Evolutionary conservation across 352 stramenopile genomes (phyloP), one percentile per base, ranked within the genome.

Genomic region (Phytopythium cucurbitacearum): DNA sequence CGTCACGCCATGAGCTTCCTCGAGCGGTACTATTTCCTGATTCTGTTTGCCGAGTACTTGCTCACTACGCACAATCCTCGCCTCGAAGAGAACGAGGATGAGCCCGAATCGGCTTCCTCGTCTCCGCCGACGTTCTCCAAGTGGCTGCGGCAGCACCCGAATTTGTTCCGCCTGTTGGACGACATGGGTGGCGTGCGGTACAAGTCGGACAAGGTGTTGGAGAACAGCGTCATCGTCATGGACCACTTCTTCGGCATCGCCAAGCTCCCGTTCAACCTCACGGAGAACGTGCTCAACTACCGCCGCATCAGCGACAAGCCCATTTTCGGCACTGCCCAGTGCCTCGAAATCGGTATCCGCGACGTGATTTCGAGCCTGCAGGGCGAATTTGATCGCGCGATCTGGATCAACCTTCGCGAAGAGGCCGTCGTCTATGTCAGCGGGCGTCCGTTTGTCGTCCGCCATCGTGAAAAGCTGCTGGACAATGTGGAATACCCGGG

Each of bases 391-490:
- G 80, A 85, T 38, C 79, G 76, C 28, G 81, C 77, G 7, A 91
- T 95, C 21, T 97, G 87, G 87, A 92, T 95, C 60, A 97, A 97
- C 46, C 61, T 97, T 46, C 82, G 89, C 4, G 87, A 96, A 63
- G 89, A 96, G 67, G 86, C 86, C n/a, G 75, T 97, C 9, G 76
- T 96, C n/a, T 97, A 95, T 61, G 88, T 96, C 11, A 76, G 65
- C 40, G 87, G 85, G 4, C 74, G 80, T 45, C 89, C 89, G 4
- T 97, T 92, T 55, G 89, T 89, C 46, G 73, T 96, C 43, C 89
- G 89, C 4, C 79, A 93, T 42, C 65, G 71, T 8, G 74, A 89
- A 34, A 76, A 93, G 55, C 53, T 95, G 36, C 86, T 94, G 62
- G 71, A 90, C 21, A 97, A 96, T 37, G 73, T 96, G 48, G 82